Evolutionary conservation across 495 filamentous ascomycete genomes (phyloP), one percentile per base, ranked within the genome.

Genomic region (Penicillium waksmanii): DNA sequence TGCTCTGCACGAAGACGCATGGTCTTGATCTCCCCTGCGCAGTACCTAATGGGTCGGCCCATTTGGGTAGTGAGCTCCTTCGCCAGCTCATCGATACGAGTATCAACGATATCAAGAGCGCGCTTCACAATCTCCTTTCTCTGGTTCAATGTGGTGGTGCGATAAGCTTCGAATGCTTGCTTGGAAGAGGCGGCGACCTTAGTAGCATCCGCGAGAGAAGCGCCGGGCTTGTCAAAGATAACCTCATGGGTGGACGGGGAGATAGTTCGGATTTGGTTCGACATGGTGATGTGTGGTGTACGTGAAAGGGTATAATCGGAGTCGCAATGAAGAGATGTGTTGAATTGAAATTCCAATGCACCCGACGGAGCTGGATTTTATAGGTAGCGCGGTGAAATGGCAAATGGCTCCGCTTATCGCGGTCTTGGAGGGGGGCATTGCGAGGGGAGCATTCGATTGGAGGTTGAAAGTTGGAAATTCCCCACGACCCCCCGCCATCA

Each of bases 31-130:
- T 98, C 94, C 62, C 85, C 91, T 18, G 81, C 83, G 2, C 89
- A 88, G 70, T 94, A 97, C 19, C 89, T 84, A 58, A 97, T 96
- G 5, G 94, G 94, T 15, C 94, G 83, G 27, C 94, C 94, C 94
- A 98, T 97, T 77, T 98, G 93, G 63, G 90, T 84, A 0, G 91
- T 96, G 48, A 98, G 76, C 67, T 96, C 93, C 61, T 80, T 82
- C 4, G 87, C 91, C 19, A 97, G 76, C 5, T 86, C 87, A 86
- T 97, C 89, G 67, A 90, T 80, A 56, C 84, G 85, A 19, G 87
- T 77, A 2, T 73, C 73, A 25, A 97, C 80, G 4, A 92, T 70
- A 35, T 85, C 76, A 9, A 98, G 75, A 0, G 92, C 93, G 63
- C 89, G 90, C 67, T 82, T 84, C 54, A 97, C 83, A 55, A 96